These are phyloP conservation scores for Aspergillus fumigatus DNA, from an alignment of 2,329 filamentous ascomycete species.

Conservation along the genomic window DNA sequence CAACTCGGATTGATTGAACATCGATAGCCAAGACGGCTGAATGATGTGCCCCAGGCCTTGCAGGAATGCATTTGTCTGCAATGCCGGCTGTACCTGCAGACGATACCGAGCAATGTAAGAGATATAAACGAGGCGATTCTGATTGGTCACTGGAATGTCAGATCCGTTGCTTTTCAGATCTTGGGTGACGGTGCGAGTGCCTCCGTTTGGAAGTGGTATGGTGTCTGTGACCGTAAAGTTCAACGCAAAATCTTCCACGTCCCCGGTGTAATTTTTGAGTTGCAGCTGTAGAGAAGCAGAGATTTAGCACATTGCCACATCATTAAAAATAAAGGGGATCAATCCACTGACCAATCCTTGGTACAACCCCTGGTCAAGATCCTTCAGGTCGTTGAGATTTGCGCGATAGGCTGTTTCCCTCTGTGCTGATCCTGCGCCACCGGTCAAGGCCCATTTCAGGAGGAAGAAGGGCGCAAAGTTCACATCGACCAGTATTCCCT, in stretches of 20 bases:
- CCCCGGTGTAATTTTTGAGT: slow-evolving; percentile 79
- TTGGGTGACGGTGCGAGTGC: slow-evolving; percentile 61
- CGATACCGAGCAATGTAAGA: slow-evolving; percentile 85
- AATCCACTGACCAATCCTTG: slow-evolving; percentile 62
- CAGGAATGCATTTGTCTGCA: slow-evolving; percentile 85
- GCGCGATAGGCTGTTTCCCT: slow-evolving; percentile 73
- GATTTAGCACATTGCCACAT: not conserved
- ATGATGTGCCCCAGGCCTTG: slow-evolving; percentile 83
- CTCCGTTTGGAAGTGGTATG: slow-evolving; percentile 48
- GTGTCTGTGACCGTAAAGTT: slow-evolving; percentile 86
- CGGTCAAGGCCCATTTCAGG: slow-evolving; percentile 84
- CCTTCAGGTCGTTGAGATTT: slow-evolving; percentile 90
- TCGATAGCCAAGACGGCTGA: slow-evolving; percentile 85
- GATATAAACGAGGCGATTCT: slow-evolving; percentile 91
- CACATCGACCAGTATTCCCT: slow-evolving; percentile 91
- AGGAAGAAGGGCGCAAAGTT: slow-evolving; percentile 94
- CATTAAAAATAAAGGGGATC: not conserved
- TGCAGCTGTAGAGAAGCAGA: slow-evolving; percentile 39
- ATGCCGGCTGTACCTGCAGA: slow-evolving; percentile 70
- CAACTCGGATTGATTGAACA: slow-evolving; percentile 97
- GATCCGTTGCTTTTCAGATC: slow-evolving; percentile 75
- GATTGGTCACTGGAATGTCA: slow-evolving; percentile 75
- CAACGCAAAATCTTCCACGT: slow-evolving; percentile 74
- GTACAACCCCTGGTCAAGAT: slow-evolving; percentile 87
- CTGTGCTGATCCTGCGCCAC: slow-evolving; percentile 57